Conservation (phyloP, 2,329 filamentous ascomycete species). For the Karstenula rhodostoma region DNA sequence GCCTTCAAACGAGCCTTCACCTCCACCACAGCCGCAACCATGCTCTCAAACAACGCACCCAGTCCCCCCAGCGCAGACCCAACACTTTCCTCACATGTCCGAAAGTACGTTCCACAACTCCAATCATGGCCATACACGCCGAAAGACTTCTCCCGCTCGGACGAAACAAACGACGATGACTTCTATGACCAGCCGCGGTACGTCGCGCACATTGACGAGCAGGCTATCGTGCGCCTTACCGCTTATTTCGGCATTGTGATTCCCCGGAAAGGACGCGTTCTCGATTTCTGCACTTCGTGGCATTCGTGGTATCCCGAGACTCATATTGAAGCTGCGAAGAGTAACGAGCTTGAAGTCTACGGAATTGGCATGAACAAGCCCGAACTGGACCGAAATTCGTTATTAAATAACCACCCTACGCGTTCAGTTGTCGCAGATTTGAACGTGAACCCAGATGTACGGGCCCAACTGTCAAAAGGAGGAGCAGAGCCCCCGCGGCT, state of each 20-base stretch:
- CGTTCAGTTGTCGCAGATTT: slow-evolving; percentile 52
- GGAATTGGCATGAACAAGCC: slow-evolving; percentile 59
- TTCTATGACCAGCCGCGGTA: slow-evolving; percentile 55
- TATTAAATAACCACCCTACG: slow-evolving; percentile 35
- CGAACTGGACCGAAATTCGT: slow-evolving; percentile 55
- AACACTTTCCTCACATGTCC: not conserved
- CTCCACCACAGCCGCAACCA: slow-evolving; percentile 1
- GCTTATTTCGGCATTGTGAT: slow-evolving; percentile 57
- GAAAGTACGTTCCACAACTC: slow-evolving; percentile 3
- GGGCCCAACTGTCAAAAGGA: slow-evolving; percentile 18
- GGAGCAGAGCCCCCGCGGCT: slow-evolving; percentile 29
- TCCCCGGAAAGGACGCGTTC: slow-evolving; percentile 51
- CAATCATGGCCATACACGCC: slow-evolving; percentile 5
- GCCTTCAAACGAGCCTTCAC: slow-evolving; percentile 7
- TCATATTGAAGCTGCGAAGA: slow-evolving; percentile 40
- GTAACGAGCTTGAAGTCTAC: slow-evolving; percentile 50
- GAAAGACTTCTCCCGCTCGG: slow-evolving; percentile 51
- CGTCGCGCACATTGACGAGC: slow-evolving; percentile 63
- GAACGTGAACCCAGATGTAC: slow-evolving; percentile 51
- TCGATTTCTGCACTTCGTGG: slow-evolving; percentile 63
- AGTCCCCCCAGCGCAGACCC: not conserved
- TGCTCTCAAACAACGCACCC: not conserved
- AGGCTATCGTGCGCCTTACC: slow-evolving; percentile 55
- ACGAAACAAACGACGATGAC: slow-evolving; percentile 44
- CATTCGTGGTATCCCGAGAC: slow-evolving; percentile 55